Evolutionary conservation across 2,329 filamentous ascomycete species (phyloP), one percentile per base, ranked within the genome.

Genomic region (Trichoderma citrinoviride): DNA sequence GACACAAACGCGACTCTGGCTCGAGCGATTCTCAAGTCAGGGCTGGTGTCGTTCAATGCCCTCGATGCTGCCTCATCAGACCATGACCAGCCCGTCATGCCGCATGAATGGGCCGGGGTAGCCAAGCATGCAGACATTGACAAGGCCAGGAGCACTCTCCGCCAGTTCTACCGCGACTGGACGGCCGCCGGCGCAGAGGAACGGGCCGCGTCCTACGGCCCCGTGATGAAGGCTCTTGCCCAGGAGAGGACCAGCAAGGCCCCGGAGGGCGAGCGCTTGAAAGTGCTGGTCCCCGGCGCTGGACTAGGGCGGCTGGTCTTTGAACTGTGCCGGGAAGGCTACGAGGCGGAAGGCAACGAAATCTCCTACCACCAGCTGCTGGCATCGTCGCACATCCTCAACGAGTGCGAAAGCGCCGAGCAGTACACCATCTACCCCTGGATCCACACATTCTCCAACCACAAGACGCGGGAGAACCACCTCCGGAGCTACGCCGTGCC

Each of bases 291-390:
- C 0, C 95, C 95, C 0, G 95, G 95, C 0, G 93, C 94, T 4
- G 95, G 95, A 0, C 81, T 99, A 2, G 95, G 92, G 3, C 85
- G 95, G 15, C 81, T 98, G 2, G 91, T 98, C 0, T 96, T 96
- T 72, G 95, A 99, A 50, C 81, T 98, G 15, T 92, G 89, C 73
- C 80, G 80, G 29, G 81, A 80, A 1, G 93, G 95, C 12, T 96
- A 88, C 75, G 79, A 85, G 12, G 85, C 87, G 0, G 93, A 97
- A 76, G 94, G 94, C 29, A 98, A 97, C 73, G 91, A 99, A 77
- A 96, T 98, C 67, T 97, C 93, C 3, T 98, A 96, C 73, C 95
- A 99, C 76, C 92, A 97, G 75, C 85, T 99, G n/a, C 82, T 98
- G 65, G 92, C 92, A 1, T 96, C 91, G 6, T 86, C 85, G 0